Base-by-base conservation (phyloP, 2,329 filamentous ascomycete genomes). In the Stachybotrys chlorohalonatus region DNA sequence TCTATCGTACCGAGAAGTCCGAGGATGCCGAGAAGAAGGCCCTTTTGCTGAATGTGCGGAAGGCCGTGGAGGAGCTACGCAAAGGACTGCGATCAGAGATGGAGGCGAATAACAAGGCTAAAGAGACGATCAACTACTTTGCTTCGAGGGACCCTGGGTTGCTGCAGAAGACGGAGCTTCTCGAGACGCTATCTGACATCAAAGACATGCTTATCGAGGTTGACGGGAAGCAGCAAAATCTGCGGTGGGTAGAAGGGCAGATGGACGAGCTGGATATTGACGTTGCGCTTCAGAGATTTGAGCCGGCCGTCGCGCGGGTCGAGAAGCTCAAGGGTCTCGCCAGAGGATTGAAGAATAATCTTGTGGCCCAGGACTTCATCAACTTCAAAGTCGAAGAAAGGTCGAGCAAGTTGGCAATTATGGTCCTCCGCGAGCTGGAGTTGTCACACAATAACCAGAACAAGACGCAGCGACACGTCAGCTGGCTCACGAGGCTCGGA, bases 191-290 rank as follows among this genome's bases (percentile, higher is more conserved):
- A 9, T 90, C 90, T 1, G 84, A 86, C 58, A 84, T 87, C 63
- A 90, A 90, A 66, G 89, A 95, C 68, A 87, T 96, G 73, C 82
- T 96, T 54, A 92, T 99, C 61, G 94, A 99, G 63, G 90, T 96
- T 13, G 94, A 97, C 64, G 94, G 94, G 51, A 95, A 95, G 64
- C 92, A 96, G 69, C 90, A 97, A 67, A 96, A 94, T 67, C 80
- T 99, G 50, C 88, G 93, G 53, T 96, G 90, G 90, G 90, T 99
- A 0, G 94, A 99, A 68, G 84, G 85, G 53, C 90, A 97, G 71
- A 89, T 99, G 69, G 94, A 99, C 66, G 90, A 95, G 65, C 82
- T 99, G 6, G 94, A 99, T 65, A 97, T 97, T 63, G 87, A 95
- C 63, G 92, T 99, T 64, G 93, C 94, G 0, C 79, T 96, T 52